Conservation (phyloP, 1,139 yeast species). For the Suhomyces guaymorum region DNA sequence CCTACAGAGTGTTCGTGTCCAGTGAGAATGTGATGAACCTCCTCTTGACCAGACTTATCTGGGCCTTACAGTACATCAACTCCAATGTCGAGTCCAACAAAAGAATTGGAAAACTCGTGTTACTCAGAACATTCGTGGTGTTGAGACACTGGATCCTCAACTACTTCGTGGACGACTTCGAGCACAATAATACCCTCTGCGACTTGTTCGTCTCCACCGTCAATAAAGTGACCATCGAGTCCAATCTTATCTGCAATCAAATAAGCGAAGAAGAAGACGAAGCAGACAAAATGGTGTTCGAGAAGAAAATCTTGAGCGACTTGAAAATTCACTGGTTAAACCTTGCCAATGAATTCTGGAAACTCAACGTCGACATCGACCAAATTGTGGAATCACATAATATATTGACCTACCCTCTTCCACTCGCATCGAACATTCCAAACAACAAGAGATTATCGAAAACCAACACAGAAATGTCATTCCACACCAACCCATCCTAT, state of each 20-base stretch:
- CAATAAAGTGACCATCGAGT: conserved; percentile 44
- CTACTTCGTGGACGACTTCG: conserved; percentile 70
- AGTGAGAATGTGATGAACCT: conserved; percentile 59
- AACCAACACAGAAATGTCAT: conserved; percentile 40
- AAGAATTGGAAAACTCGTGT: conserved; percentile 64
- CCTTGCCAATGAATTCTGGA: conserved; percentile 37
- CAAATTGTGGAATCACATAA: conserved; percentile 16
- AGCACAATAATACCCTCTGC: conserved; percentile 48
- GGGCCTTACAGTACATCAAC: conserved; percentile 62
- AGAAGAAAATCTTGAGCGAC: conserved; percentile 48
- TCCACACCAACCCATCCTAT: conserved; percentile 52
- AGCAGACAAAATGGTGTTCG: conserved; percentile 21
- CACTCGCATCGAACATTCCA: conserved; percentile 28
- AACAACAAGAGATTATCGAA: conserved; percentile 27
- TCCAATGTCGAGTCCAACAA: conserved; percentile 33
- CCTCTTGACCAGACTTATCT: conserved; percentile 63
- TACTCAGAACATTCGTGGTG: conserved; percentile 85
- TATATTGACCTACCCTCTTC: conserved; percentile 30
- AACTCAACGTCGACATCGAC: conserved; percentile 27
- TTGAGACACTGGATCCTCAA: conserved; percentile 87
- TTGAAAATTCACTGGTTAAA: conserved; percentile 46
- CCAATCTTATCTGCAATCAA: conserved; percentile 26
- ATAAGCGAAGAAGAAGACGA: conserved; percentile 7
- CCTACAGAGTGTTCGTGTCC: conserved; percentile 71
- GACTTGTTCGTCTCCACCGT: conserved; percentile 48